Evolutionary conservation across 805 yeast species (phyloP), one percentile per base, ranked within the genome.

Genomic region (Saturnispora silvae): DNA sequence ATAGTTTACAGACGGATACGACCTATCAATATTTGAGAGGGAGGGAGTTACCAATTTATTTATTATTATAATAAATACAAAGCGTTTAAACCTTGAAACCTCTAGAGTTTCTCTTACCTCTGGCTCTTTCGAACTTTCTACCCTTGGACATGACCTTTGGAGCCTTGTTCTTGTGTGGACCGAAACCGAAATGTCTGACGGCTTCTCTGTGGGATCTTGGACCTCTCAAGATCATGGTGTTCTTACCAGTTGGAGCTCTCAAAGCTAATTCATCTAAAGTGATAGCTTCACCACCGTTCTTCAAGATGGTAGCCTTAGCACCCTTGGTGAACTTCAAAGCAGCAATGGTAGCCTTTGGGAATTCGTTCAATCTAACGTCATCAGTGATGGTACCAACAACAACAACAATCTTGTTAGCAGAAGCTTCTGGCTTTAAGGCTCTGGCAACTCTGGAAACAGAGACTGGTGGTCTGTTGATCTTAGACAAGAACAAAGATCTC

Each of bases 141-240:
- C 99, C 99, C 69, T 75, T 86, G 50, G 97, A 89, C 63, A 70
- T 61, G 70, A 92, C 80, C 77, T 94, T 86, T 73, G 99, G 99
- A 63, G 97, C 97, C 85, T 92, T 92, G 75, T 77, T 72, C 80
- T 85, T 85, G 94, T 92, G 98, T 64, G 99, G 99, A 75, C 99
- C 99, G 70, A 89, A 66, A 70, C 99, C 99, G 67, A 92, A 92
- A 82, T 92, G 97, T 77, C 96, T 85, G 61, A 85, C 97, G 61
- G 97, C 96, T 77, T 92, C 96, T 78, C 99, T 85, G 70, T 95
- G 64, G 73, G 74, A 77, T 83, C 96, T 86, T 73, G 97, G 94
- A 69, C 99, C 99, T 77, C 97, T 85, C 67, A 92, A 74, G 62
- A 89, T 72, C 68, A 92, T 72, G 56, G 98, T 92, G 95, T 92